These are phyloP conservation scores for Paradendryphiella salina DNA, from an alignment of 2,329 filamentous ascomycete species.

Conservation along the genomic window DNA sequence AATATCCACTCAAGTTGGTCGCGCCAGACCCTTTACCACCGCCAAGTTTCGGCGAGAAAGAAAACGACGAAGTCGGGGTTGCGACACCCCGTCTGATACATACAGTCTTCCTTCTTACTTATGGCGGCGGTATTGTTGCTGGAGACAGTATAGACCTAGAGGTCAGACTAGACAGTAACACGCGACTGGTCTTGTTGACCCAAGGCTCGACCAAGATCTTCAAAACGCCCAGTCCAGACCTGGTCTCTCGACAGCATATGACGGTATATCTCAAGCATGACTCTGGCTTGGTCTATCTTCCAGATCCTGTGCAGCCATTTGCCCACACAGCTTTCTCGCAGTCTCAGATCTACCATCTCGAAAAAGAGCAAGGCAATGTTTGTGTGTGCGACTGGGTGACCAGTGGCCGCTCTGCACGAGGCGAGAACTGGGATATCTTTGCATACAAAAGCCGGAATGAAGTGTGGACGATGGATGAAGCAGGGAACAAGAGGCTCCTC, in stretches of 20 bases:
- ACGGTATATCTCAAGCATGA: slow-evolving; percentile 53
- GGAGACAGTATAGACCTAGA: slow-evolving; percentile 79
- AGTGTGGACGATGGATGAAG: slow-evolving; percentile 62
- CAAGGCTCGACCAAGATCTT: slow-evolving; percentile 95
- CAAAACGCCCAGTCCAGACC: slow-evolving; percentile 65
- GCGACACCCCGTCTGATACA: slow-evolving; percentile 59
- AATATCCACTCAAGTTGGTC: slow-evolving; percentile 94
- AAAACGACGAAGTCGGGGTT: neutral
- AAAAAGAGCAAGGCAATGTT: slow-evolving; percentile 59
- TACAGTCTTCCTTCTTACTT: slow-evolving; percentile 86
- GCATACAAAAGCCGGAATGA: slow-evolving; percentile 86
- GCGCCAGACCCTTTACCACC: slow-evolving; percentile 70
- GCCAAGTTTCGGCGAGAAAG: slow-evolving; percentile 46
- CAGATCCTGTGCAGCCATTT: slow-evolving; percentile 93
- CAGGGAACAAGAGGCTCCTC: slow-evolving; percentile 62
- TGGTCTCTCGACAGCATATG: slow-evolving; percentile 55
- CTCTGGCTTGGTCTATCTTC: slow-evolving; percentile 67
- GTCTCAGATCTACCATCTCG: slow-evolving; percentile 70
- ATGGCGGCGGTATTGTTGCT: slow-evolving; percentile 89
- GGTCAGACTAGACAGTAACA: slow-evolving; percentile 65
- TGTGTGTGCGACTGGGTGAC: slow-evolving; percentile 95
- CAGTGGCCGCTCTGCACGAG: slow-evolving; percentile 79
- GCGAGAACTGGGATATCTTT: slow-evolving; percentile 84
- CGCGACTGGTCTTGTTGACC: slow-evolving; percentile 65
- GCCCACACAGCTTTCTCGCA: slow-evolving; percentile 82